Evolutionary conservation across 1,139 yeast species (phyloP).

Genomic region (Yamadazyma aaseri): DNA sequence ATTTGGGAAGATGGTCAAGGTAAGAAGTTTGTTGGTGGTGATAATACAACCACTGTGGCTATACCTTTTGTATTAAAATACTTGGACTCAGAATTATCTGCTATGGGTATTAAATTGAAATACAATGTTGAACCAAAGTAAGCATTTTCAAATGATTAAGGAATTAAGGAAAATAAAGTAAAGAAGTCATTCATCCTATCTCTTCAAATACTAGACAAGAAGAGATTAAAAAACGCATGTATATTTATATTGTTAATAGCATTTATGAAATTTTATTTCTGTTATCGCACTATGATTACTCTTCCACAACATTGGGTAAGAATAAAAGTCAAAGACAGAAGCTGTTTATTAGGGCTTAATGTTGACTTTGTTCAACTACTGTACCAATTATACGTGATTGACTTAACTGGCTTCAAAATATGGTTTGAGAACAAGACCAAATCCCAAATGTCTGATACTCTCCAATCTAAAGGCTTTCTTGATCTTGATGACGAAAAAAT

Average conservation of each 20-base stretch:
- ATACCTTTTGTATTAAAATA: constrained; percentile 96
- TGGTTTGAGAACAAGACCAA: constrained; percentile 17
- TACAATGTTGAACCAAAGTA: constrained; percentile 68
- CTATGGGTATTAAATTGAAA: constrained; percentile 95
- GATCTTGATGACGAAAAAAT: constrained; percentile 18
- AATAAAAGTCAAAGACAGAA: background rate
- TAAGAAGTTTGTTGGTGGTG: constrained; percentile 86
- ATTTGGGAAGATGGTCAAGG: constrained; percentile 99
- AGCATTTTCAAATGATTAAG: too few species aligned
- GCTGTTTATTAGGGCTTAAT: constrained; percentile 6
- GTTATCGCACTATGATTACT: background rate
- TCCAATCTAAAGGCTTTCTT: constrained; percentile 24
- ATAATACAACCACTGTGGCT: constrained; percentile 88
- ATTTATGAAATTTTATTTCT: constrained; percentile 6
- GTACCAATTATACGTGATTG: constrained; percentile 8
- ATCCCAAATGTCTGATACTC: constrained; percentile 15
- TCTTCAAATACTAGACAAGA: too few species aligned
- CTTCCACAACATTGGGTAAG: constrained; percentile 6
- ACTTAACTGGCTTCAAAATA: constrained; percentile 4
- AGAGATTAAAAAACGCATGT: constrained; percentile 8
- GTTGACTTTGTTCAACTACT: constrained; percentile 1
- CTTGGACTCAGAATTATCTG: constrained; percentile 91
- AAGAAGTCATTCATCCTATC: too few species aligned
- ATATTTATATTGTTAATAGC: constrained; percentile 11
- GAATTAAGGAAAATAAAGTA: too few species aligned